phyloP scores from a whole-genome alignment of 768 basidiomycete genomes.

The Boletus edulis region DNA sequence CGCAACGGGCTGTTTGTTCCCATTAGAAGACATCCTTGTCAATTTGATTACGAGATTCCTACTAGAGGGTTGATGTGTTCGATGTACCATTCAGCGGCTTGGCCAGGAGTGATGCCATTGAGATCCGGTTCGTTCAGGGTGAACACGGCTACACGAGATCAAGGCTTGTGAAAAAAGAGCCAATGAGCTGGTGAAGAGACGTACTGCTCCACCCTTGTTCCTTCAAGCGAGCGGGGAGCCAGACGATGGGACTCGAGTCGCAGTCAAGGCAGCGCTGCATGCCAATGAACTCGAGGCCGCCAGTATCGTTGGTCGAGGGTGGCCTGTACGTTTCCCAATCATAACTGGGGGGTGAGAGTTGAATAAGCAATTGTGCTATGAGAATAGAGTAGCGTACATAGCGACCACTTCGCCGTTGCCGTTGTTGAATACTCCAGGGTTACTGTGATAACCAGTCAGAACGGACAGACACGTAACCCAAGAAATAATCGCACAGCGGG shows the following conservation, averaged over 20 bases:
- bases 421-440: constrained; percentile 33
- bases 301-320: constrained; percentile 34
- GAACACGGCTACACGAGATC: constrained; percentile 27
- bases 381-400: constrained; percentile 22
- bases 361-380: not conserved
- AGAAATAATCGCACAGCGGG: constrained; percentile 24
- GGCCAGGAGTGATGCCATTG: constrained; percentile 25
- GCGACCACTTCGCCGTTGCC: constrained; percentile 33
- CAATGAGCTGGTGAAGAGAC: constrained; percentile 1
- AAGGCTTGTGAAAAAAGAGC: not conserved
- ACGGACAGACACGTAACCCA: not conserved
- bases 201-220: constrained; percentile 31
- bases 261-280: constrained; percentile 40
- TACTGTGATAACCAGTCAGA: constrained; percentile 13
- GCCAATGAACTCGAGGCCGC: constrained; percentile 38
- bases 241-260: constrained; percentile 32
- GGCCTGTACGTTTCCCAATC: constrained; percentile 38
- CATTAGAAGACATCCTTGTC: not conserved
- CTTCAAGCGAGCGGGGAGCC: constrained; percentile 31
- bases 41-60: not conserved
- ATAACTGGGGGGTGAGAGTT: constrained; percentile 24
- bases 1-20: constrained; percentile 28
- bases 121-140: constrained; percentile 37
- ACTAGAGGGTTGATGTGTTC: constrained; percentile 37
- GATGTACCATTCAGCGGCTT: constrained; percentile 38